phyloP scores from a whole-genome alignment of 441 rosid species.

The Geranium incanum region DNA sequence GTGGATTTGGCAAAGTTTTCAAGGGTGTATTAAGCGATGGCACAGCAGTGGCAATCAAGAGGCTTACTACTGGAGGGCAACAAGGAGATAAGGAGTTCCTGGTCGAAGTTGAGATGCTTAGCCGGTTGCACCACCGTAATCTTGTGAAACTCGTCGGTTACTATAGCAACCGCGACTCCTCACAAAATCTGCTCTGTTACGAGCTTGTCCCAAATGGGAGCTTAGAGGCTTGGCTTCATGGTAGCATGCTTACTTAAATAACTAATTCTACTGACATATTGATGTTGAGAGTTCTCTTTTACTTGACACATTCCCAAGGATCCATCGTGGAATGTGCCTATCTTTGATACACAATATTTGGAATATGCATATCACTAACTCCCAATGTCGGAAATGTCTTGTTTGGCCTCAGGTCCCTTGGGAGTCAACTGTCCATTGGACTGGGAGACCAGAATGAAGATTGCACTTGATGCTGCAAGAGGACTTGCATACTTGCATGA shows the following conservation, averaged over 20 bases:
- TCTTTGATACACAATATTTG: constrained; percentile 5
- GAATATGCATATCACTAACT: background rate
- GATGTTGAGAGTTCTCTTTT: constrained; percentile 14
- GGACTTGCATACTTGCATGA: constrained; percentile 89
- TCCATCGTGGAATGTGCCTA: constrained; percentile 50
- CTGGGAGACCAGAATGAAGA: constrained; percentile 81
- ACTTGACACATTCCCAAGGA: constrained; percentile 28
- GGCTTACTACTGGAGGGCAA: constrained; percentile 81
- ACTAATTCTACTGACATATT: constrained; percentile 6
- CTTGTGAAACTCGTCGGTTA: constrained; percentile 86
- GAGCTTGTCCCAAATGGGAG: constrained; percentile 96
- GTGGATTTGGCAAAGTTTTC: constrained; percentile 84
- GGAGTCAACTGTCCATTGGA: constrained; percentile 80
- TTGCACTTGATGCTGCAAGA: constrained; percentile 90
- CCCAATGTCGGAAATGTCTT: background rate
- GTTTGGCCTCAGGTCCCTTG: constrained; percentile 58
- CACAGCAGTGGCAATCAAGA: constrained; percentile 79
- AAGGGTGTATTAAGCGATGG: constrained; percentile 78
- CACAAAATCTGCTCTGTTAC: constrained; percentile 77
- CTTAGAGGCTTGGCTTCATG: constrained; percentile 90
- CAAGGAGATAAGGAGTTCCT: constrained; percentile 87
- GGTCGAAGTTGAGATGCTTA: constrained; percentile 96
- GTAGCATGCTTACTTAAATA: constrained; percentile 33
- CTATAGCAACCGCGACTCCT: constrained; percentile 70
- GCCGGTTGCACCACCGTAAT: constrained; percentile 95